Evolutionary conservation across 1,284 basidiomycete genomes (phyloP).

Genomic region (Cutaneotrichosporon spelunceum): DNA sequence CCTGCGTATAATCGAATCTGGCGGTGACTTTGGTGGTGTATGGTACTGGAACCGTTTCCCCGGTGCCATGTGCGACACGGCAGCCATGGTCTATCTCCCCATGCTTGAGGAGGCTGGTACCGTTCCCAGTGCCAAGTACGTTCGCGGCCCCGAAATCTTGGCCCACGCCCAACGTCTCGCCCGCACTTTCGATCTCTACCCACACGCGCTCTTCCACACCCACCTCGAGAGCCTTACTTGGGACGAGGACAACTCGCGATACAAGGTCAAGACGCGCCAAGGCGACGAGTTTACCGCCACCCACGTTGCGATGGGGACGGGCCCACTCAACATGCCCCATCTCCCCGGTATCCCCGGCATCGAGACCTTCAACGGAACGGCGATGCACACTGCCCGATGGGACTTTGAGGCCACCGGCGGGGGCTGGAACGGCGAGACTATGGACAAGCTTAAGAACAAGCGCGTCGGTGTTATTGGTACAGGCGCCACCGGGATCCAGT

Average conservation of each 20-base stretch:
- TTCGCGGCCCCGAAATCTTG: slow-evolving; percentile 19
- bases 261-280: slow-evolving; percentile 9
- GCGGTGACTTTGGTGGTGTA: slow-evolving; percentile 21
- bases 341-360: slow-evolving; percentile 18
- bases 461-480: slow-evolving; percentile 15
- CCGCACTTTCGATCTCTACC: slow-evolving; percentile 14
- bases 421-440: slow-evolving; percentile 9
- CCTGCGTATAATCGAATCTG: slow-evolving; percentile 16
- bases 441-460: slow-evolving; percentile 13
- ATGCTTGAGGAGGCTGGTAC: slow-evolving; percentile 17
- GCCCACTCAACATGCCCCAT: slow-evolving; percentile 15
- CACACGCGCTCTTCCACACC: slow-evolving; percentile 20
- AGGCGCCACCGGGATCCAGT: slow-evolving; percentile 17
- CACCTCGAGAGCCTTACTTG: slow-evolving; percentile 6
- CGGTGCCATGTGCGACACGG: slow-evolving; percentile 24
- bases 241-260: slow-evolving; percentile 15
- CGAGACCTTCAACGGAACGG: slow-evolving; percentile 20
- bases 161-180: slow-evolving; percentile 20
- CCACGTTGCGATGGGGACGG: slow-evolving; percentile 13
- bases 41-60: slow-evolving; percentile 28
- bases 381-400: slow-evolving; percentile 21
- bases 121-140: slow-evolving; percentile 15
- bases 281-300: slow-evolving; percentile 21
- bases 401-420: slow-evolving; percentile 20
- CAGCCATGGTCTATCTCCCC: slow-evolving; percentile 21